Evolutionary conservation across 805 yeast genomes (phyloP).

Genomic region (Jamesozyma lodderae): DNA sequence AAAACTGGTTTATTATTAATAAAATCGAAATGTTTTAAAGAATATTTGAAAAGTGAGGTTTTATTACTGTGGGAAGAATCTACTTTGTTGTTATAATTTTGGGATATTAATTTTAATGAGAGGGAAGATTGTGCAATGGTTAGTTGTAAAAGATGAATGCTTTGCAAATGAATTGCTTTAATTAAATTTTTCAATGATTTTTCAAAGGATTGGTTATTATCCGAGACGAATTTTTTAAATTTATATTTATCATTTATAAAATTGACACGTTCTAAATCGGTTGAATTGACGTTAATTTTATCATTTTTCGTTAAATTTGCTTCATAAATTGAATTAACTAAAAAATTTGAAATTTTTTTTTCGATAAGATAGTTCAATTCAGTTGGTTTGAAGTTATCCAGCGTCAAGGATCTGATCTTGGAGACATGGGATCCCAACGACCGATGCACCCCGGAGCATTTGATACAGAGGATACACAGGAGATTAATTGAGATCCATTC

Average conservation of each 20-base stretch:
- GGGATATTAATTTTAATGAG: slow-evolving; percentile 10
- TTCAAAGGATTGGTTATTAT: slow-evolving; percentile 8
- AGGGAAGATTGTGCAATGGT: slow-evolving; percentile 16
- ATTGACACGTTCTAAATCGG: slow-evolving; percentile 41
- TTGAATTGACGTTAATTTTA: slow-evolving; percentile 30
- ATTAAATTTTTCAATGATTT: slow-evolving; percentile 34
- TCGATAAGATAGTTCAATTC: slow-evolving; percentile 52
- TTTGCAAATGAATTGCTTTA: slow-evolving; percentile 44
- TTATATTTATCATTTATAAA: slow-evolving; percentile 63
- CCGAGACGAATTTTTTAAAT: slow-evolving; percentile 37
- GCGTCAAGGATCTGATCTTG: slow-evolving; percentile 66
- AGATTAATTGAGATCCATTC: slow-evolving; percentile 84
- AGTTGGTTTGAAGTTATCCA: slow-evolving; percentile 52
- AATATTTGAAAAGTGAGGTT: slow-evolving; percentile 37
- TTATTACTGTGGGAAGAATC: not conserved
- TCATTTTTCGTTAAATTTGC: slow-evolving; percentile 18
- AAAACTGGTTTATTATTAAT: slow-evolving; percentile 30
- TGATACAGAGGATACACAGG: slow-evolving; percentile 65
- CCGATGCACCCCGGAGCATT: slow-evolving; percentile 84
- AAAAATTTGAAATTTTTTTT: slow-evolving; percentile 44
- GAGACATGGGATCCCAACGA: slow-evolving; percentile 76
- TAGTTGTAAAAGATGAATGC: slow-evolving; percentile 24
- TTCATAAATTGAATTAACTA: slow-evolving; percentile 57
- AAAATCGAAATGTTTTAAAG: slow-evolving; percentile 39
- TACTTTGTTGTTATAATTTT: slow-evolving; percentile 10